Evolutionary conservation across 768 basidiomycete genomes (phyloP), one percentile per base, ranked within the genome.

Genomic region (Strobilomyces echinocephalus): DNA sequence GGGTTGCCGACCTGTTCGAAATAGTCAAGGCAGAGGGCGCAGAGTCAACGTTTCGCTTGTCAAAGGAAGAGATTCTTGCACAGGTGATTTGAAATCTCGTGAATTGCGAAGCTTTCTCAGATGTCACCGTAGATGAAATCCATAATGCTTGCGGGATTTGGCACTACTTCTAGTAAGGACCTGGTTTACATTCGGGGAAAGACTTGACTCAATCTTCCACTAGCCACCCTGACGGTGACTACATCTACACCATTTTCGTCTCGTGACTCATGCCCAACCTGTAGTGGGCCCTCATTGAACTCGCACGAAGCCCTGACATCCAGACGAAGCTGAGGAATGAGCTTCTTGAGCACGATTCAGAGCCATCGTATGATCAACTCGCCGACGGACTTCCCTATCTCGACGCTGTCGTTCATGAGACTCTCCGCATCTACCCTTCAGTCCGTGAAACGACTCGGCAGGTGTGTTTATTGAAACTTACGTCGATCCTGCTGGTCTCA

Each of bases 391-490:
- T 36, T 36, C 36, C 36, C 15, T 36, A 36, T n/a, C 36, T 36
- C 15, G 36, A 36, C 15, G 11, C 36, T 4, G 36, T 36, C 14
- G 15, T 36, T 7, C 36, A 74, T 40, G 79, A 80, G 60, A 63
- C 65, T 1, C 67, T 80, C 18, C 69, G 78, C 5, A 45, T 78
- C 0, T 75, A 79, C 46, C 68, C 78, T 8, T 68, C 77, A 1
- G 49, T 76, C 6, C 35, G 40, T 4, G 69, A 73, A 31, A 14
- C 6, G 0, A 36, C 30, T 0, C 58, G 60, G 15, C 7, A 55
- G 2, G 62, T 63, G 55, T 21, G 54, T 10, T 7, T 12, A 39
- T 15, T 7, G 15, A 33, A n/a, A 10, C 15, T 21, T 4, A 9
- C 35, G 39, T 8, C 18, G 8, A 7, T 6, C 7, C 6, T 28